Evolutionary conservation across 495 filamentous ascomycete species (phyloP), one percentile per base, ranked within the genome.

Genomic region (Tuber microsphaerosporum): DNA sequence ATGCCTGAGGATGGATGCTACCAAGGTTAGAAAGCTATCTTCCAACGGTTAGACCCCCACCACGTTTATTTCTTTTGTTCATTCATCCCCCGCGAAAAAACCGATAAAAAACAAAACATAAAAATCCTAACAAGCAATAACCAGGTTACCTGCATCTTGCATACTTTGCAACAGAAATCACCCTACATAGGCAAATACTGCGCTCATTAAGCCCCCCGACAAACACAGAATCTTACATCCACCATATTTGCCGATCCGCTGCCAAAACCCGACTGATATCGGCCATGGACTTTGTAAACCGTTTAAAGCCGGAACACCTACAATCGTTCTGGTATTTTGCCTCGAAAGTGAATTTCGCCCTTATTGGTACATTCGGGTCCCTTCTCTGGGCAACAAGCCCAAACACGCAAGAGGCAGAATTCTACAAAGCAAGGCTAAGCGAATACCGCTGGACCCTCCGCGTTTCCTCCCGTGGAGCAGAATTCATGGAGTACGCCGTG

Each of bases 391-490:
- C 94, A 41, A 95, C 93, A 0, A 76, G 79, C 5, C 94, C 94
- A 0, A 92, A 91, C 17, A 87, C 89, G 31, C 94, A 98, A 83
- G 95, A 99, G 84, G 93, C 92, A 6, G 93, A 96, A n/a, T 99
- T 97, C 87, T 99, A 99, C 84, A 89, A 91, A 34, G 87, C 91
- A 3, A 86, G 95, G 5, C 86, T 97, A 17, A 89, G 89, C 75
- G 95, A 99, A 86, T 97, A 97, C 83, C 86, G 93, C 69, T 99
- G 95, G 95, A 97, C 94, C 2, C 85, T 99, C 76, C 90, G 90
- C 48, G 94, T 98, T 45, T 92, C 89, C 83, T 89, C 89, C 76
- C 93, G 93, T 81, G 90, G 91, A 56, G 94, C 94, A 41, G 88
- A 90, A 74, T 91, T 97, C 82, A 90, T 92, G 16, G 89, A 91